A percentile compares a stretch with the other conserved stretches of the same genome.
Conservation (phyloP, 495 filamentous ascomycete genomes). For the Hypoxylon rickii region DNA sequence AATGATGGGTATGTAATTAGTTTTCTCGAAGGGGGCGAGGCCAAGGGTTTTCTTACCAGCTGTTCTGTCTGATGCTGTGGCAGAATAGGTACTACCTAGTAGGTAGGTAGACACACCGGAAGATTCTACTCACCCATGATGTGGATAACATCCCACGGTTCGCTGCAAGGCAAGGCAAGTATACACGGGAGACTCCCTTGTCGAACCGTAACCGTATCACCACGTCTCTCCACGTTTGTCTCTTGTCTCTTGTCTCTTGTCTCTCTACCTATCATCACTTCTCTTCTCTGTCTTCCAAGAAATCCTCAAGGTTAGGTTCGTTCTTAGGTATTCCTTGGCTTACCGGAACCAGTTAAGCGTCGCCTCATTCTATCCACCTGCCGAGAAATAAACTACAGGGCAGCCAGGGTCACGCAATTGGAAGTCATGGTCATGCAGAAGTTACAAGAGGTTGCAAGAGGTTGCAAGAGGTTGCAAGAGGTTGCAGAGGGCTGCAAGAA, state of each 20-base stretch:
- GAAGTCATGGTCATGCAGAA: neutral
- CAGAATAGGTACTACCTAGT: neutral
- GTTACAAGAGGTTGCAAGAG: neutral
- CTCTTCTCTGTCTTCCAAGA: slow-evolving; percentile 3
- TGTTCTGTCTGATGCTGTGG: neutral
- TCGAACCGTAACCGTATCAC: too few relatives aligned
- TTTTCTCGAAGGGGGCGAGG: too few relatives aligned
- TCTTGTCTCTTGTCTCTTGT: too few relatives aligned
- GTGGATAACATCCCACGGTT: too few relatives aligned
- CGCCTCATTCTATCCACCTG: slow-evolving; percentile 27
- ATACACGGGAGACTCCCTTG: too few relatives aligned
- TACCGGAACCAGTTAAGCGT: slow-evolving; percentile 27
- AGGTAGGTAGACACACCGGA: neutral
- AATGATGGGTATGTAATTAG: neutral
- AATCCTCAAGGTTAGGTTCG: neutral
- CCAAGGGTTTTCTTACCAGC: neutral
- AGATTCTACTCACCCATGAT: too few relatives aligned
- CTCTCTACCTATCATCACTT: too few relatives aligned
- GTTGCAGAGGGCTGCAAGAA: slow-evolving; percentile 20
- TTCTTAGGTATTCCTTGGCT: slow-evolving; percentile 17
- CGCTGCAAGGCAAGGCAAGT: too few relatives aligned
- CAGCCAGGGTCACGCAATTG: slow-evolving; percentile 6
- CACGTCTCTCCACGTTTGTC: too few relatives aligned
- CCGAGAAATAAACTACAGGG: slow-evolving; percentile 25
- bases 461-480: neutral